phyloP scores from a whole-genome alignment of 352 stramenopile genomes.

The Phytopythium boreale region DNA sequence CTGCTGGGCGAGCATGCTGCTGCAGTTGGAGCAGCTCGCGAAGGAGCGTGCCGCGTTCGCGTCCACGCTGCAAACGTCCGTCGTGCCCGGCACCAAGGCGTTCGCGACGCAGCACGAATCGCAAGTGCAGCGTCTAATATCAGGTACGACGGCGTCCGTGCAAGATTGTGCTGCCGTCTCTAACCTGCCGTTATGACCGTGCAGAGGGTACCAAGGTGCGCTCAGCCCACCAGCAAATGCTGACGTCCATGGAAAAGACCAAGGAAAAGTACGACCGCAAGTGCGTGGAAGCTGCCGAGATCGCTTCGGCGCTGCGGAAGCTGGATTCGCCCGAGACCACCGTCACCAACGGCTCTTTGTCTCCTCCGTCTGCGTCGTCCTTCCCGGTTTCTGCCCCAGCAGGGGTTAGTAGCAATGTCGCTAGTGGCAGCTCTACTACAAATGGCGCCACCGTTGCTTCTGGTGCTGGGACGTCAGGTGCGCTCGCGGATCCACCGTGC shows the following conservation, averaged over 20 bases:
- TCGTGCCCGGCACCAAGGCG: constrained; percentile 53
- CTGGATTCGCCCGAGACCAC: constrained; percentile 14
- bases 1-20: constrained; percentile 54
- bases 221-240: constrained; percentile 58
- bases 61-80: constrained; percentile 54
- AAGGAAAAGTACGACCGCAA: constrained; percentile 80
- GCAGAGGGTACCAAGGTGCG: constrained; percentile 74
- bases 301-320: constrained; percentile 33
- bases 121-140: constrained; percentile 71
- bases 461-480: background rate
- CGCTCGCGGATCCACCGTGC: constrained; percentile 7
- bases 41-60: constrained; percentile 59
- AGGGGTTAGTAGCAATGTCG: background rate
- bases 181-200: background rate
- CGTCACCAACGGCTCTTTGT: constrained; percentile 5
- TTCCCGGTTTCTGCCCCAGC: background rate
- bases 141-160: constrained; percentile 33
- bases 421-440: background rate
- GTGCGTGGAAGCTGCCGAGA: constrained; percentile 62
- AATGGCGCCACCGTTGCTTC: background rate
- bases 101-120: constrained; percentile 73
- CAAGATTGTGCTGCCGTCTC: background rate
- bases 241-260: constrained; percentile 54
- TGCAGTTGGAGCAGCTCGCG: constrained; percentile 48
- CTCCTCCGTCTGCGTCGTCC: constrained; percentile 3